Evolutionary conservation across 805 yeast species (phyloP).

Genomic region (Tetrapisispora nanseiensis): DNA sequence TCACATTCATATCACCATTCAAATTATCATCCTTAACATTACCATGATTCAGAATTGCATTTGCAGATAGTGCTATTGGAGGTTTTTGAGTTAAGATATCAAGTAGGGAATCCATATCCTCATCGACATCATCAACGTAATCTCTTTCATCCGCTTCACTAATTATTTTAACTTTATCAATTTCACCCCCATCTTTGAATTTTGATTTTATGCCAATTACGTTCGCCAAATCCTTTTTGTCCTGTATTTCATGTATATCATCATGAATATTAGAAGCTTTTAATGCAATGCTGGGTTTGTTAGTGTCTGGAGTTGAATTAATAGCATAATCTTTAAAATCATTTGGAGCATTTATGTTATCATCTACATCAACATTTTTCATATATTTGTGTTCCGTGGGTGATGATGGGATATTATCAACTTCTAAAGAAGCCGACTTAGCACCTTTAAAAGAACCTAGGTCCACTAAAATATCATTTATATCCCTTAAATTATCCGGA

Average conservation of each 20-base stretch:
- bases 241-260: too few relatives aligned
- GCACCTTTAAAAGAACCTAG: slow-evolving; percentile 14
- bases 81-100: slow-evolving; percentile 20
- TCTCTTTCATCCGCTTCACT: neutral
- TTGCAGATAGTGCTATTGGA: neutral
- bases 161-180: too few relatives aligned
- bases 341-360: neutral
- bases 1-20: too few relatives aligned
- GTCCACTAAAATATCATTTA: slow-evolving; percentile 26
- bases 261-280: too few relatives aligned
- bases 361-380: neutral
- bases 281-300: too few relatives aligned
- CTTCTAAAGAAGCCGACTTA: slow-evolving; percentile 6
- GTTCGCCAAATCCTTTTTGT: too few relatives aligned
- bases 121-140: slow-evolving; percentile 5
- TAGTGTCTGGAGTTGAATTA: too few relatives aligned
- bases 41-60: neutral
- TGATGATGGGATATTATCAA: slow-evolving; percentile 22
- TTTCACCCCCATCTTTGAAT: too few relatives aligned
- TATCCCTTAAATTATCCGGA: slow-evolving; percentile 16
- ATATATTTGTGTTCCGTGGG: slow-evolving; percentile 9
- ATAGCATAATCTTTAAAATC: too few relatives aligned
- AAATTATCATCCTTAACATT: neutral
- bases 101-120: slow-evolving; percentile 22
- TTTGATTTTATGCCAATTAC: too few relatives aligned